Conservation (phyloP, 805 yeast genomes). For the Limtongozyma cylindracea region DNA sequence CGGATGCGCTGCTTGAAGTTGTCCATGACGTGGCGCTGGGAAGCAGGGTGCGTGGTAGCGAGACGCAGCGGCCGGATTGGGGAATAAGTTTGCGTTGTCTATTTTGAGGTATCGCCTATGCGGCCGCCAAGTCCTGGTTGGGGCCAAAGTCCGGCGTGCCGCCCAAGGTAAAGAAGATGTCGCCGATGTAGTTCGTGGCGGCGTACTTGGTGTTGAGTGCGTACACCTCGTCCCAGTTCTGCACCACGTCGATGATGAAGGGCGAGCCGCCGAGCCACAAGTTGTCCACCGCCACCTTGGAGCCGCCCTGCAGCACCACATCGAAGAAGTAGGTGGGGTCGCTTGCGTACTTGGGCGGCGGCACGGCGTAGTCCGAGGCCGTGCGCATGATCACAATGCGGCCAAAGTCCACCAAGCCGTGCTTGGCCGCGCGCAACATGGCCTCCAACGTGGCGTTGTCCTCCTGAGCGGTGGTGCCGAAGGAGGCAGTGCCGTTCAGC, state of each 20-base stretch:
- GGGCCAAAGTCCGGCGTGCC: too few species aligned
- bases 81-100: too few species aligned
- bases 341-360: slow-evolving; percentile 13
- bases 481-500: slow-evolving; percentile 32
- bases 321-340: slow-evolving; percentile 24
- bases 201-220: slow-evolving; percentile 8
- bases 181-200: slow-evolving; percentile 34
- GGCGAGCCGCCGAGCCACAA: slow-evolving; percentile 27
- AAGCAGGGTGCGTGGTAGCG: too few species aligned
- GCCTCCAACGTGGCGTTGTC: slow-evolving; percentile 43
- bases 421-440: slow-evolving; percentile 22
- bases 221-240: slow-evolving; percentile 18
- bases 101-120: too few species aligned
- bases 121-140: too few species aligned
- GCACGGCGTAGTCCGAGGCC: slow-evolving; percentile 29
- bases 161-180: slow-evolving; percentile 27
- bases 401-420: slow-evolving; percentile 27
- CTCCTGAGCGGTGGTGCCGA: slow-evolving; percentile 41
- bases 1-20: slow-evolving; percentile 12
- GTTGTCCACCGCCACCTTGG: slow-evolving; percentile 19
- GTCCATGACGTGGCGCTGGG: slow-evolving; percentile 8
- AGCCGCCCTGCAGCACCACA: slow-evolving; percentile 24
- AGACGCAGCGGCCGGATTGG: too few species aligned
- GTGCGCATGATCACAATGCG: slow-evolving; percentile 36
- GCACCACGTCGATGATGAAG: slow-evolving; percentile 22